phyloP scores from a whole-genome alignment of 345 rosid genomes.

The Firmiana major region DNA sequence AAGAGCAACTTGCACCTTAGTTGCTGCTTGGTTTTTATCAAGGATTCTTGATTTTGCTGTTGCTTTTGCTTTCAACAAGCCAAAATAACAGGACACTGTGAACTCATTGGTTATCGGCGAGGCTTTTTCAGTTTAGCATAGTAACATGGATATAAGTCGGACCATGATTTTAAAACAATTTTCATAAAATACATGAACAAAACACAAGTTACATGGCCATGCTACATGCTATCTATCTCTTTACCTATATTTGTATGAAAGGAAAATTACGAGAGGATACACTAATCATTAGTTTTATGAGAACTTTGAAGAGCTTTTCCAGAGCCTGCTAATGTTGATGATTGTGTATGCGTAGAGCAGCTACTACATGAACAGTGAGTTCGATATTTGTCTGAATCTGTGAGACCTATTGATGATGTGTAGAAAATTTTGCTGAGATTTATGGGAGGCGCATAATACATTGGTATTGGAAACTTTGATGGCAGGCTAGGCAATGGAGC shows the following conservation, averaged over 20 bases:
- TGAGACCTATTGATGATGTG: conserved; percentile 16
- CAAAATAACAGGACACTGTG: too few species aligned
- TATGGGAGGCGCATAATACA: conserved; percentile 39
- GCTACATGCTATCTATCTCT: background rate
- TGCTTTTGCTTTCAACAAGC: background rate
- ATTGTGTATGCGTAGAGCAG: conserved; percentile 11
- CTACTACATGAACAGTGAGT: conserved; percentile 22
- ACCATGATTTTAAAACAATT: background rate
- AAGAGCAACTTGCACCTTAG: background rate
- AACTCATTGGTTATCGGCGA: background rate
- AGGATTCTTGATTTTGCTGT: background rate
- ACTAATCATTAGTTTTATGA: background rate
- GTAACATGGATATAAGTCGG: background rate
- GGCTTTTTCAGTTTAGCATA: background rate
- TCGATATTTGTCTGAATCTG: conserved; percentile 21
- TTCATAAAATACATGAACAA: background rate
- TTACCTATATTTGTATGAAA: background rate
- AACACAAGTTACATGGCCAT: background rate
- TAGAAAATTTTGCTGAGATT: conserved; percentile 17
- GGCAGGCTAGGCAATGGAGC: conserved; percentile 45
- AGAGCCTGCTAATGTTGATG: conserved; percentile 24
- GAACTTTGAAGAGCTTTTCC: conserved; percentile 13
- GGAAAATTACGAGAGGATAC: background rate
- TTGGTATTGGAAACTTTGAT: conserved; percentile 46
- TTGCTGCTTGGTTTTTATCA: background rate